Percentiles rank a stretch among this genome's conserved stretches.
Evolutionary conservation across 495 filamentous ascomycete species (phyloP).

Genomic region (Evansstolkia leycettana): DNA sequence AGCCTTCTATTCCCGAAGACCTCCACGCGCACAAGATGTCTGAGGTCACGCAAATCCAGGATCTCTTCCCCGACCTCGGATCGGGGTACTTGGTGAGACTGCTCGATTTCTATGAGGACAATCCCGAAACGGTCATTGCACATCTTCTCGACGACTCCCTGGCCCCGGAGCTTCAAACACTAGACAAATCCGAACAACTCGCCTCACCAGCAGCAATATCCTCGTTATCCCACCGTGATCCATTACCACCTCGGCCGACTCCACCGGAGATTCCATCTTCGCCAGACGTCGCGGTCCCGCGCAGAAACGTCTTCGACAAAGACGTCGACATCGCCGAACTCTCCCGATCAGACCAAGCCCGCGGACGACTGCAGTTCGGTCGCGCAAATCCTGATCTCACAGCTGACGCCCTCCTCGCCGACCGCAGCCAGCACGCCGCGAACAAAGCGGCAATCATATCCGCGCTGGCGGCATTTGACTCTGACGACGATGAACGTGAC

Average conservation of each 20-base stretch:
- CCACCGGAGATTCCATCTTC: constrained; percentile 20
- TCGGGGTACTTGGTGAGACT: constrained; percentile 69
- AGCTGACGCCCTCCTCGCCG: constrained; percentile 48
- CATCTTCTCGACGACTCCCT: constrained; percentile 78
- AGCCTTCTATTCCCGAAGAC: constrained; percentile 26
- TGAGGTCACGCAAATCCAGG: constrained; percentile 75
- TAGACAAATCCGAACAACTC: constrained; percentile 30
- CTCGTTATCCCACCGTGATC: constrained; percentile 13
- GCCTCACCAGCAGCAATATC: constrained; percentile 10
- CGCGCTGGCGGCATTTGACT: constrained; percentile 82
- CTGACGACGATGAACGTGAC: constrained; percentile 92
- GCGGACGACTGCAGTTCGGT: constrained; percentile 60
- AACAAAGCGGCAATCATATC: constrained; percentile 85
- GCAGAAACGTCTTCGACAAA: constrained; percentile 59
- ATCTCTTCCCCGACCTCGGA: constrained; percentile 84
- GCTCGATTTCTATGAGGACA: constrained; percentile 64
- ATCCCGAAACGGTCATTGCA: constrained; percentile 68
- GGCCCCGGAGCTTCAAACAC: constrained; percentile 35
- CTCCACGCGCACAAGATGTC: constrained; percentile 73
- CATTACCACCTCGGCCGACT: constrained; percentile 28
- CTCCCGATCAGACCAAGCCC: constrained; percentile 25
- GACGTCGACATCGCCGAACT: constrained; percentile 74
- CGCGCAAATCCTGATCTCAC: constrained; percentile 49
- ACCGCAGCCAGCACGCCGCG: constrained; percentile 40
- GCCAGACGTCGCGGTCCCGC: constrained; percentile 15